Evolutionary conservation across 129 eudicot genomes (phyloP), one percentile per base, ranked within the genome.

Genomic region (Saposhnikovia divaricata): DNA sequence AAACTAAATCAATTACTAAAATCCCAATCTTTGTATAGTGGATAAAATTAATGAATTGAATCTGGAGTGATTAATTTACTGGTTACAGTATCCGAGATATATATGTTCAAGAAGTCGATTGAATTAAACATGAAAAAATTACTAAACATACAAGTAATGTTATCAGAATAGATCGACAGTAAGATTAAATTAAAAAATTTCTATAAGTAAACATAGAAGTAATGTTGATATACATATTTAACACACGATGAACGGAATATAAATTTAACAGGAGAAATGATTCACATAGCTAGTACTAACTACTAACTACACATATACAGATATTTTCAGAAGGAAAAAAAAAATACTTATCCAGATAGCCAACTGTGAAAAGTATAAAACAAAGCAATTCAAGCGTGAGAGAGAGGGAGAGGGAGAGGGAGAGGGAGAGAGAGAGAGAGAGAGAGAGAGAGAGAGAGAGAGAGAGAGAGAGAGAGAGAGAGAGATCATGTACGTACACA

Each of bases 401-500:
- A 34, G 37, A 1, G 37, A 34, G n/a, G 18, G 9, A 19, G 63
- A 21, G 63, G 0, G 55, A 4, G 21, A 2, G 23, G 1, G 55
- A 19, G 61, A 4, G 21, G 6, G 23, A 4, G 55, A 19, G 61
- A 4, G 61, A 21, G 65, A 0, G 66, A 78, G 66, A 59, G 78
- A 40, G 85, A 82, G 79, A 72, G 85, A 86, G 72, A 57, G 25
- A 82, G 79, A 78, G 85, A 86, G 73, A 71, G 61, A 21, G 42
- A 13, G 23, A 15, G 74, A 37, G 74, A 31, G 37, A 72, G 34
- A 43, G 50, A 10, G 77, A 74, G 68, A 75, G 78, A 73, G 86
- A 83, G 79, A 78, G 73, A 72, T 19, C 68, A 25, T n/a, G 69
- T 90, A 90, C 96, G 69, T 92, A 92, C 98, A 90, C 79, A 79